phyloP scores from a whole-genome alignment of 257 asterid species.

The Buddleja alternifolia region DNA sequence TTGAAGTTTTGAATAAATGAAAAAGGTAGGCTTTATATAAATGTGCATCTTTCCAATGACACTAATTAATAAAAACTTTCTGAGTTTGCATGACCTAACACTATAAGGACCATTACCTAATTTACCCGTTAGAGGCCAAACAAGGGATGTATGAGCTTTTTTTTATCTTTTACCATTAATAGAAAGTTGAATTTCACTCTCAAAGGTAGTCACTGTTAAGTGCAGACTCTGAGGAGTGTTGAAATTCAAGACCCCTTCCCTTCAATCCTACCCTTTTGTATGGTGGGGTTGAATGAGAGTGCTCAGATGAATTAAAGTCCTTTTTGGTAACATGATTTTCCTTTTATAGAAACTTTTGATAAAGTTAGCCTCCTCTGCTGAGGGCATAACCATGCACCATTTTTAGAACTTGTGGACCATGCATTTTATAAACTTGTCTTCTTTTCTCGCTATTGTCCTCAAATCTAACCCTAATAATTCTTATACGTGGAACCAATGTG shows the following conservation, averaged over 20 bases:
- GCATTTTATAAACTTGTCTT: conserved; percentile 38
- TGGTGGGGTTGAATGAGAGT: conserved; percentile 42
- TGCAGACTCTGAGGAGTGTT: conserved; percentile 64
- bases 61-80: conserved; percentile 25
- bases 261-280: conserved; percentile 47
- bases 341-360: conserved; percentile 44
- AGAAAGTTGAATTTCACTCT: conserved; percentile 55
- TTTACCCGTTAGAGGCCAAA: conserved; percentile 48
- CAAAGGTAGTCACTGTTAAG: conserved; percentile 49
- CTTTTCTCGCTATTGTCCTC: conserved; percentile 23
- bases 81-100: conserved; percentile 57
- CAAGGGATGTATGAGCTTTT: conserved; percentile 50
- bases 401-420: conserved; percentile 43
- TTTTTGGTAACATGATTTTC: conserved; percentile 42
- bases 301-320: conserved; percentile 41
- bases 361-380: conserved; percentile 47
- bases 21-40: conserved; percentile 4
- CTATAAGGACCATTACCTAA: conserved; percentile 53
- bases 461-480: conserved; percentile 2
- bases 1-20: conserved; percentile 27
- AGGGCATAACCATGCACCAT: conserved; percentile 32
- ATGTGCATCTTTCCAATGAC: conserved; percentile 44
- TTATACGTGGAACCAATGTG: no score
- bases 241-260: conserved; percentile 40
- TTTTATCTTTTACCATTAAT: conserved; percentile 39